A percentile compares a stretch with the other conserved stretches of the same genome.
phyloP scores from a whole-genome alignment of 176 grass and related monocot genomes.

The Rhynchospora breviuscula region DNA sequence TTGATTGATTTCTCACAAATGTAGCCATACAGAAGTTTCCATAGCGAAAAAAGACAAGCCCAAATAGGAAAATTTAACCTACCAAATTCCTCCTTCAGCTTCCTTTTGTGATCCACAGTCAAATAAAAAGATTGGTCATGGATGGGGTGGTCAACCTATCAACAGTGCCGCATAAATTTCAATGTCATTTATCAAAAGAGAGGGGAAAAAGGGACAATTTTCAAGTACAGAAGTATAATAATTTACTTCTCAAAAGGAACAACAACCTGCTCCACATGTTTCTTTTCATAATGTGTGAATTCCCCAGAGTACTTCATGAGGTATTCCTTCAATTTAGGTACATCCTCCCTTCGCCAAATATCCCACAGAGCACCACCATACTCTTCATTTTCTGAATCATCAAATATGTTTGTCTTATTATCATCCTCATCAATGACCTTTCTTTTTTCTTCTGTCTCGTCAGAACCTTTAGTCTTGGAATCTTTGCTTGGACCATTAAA shows the following conservation, averaged over 20 bases:
- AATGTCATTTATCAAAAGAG: background rate
- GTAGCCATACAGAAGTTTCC: background rate
- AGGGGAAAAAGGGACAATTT: background rate
- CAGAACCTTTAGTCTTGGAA: background rate
- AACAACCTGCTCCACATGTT: constrained; percentile 49
- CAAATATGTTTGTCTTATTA: background rate
- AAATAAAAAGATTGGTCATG: constrained; percentile 92
- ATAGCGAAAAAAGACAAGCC: background rate
- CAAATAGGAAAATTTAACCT: constrained; percentile 6
- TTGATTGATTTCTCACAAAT: background rate
- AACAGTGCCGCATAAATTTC: background rate
- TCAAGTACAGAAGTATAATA: background rate
- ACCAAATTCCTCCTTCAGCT: constrained; percentile 90
- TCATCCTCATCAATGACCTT: background rate
- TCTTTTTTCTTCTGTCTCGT: background rate
- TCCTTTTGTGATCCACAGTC: constrained; percentile 65
- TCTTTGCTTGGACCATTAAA: background rate
- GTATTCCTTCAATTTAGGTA: constrained; percentile 61
- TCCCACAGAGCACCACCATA: constrained; percentile 84
- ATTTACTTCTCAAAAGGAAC: background rate
- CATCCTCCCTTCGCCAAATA: constrained; percentile 80
- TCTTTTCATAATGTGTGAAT: constrained; percentile 57
- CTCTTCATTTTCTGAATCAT: constrained; percentile 18
- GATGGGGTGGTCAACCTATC: constrained; percentile 76
- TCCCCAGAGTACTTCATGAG: constrained; percentile 53